phyloP scores from a whole-genome alignment of 345 rosid genomes.

The Camelina neglecta region DNA sequence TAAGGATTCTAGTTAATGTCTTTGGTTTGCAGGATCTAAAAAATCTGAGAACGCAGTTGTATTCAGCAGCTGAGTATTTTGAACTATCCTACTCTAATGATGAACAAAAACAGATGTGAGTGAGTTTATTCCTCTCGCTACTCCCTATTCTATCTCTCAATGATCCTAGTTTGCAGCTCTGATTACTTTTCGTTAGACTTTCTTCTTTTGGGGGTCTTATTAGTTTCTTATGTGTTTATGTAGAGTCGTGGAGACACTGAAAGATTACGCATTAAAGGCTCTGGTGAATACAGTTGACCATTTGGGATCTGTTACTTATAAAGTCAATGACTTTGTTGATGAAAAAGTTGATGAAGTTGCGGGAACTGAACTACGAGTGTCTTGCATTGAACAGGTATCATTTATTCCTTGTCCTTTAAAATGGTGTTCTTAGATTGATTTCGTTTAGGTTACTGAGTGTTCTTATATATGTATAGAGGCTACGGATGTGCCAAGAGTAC shows the following conservation, averaged over 20 bases:
- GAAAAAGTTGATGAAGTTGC: slow-evolving; percentile 88
- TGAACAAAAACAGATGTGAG: slow-evolving; percentile 84
- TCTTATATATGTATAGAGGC: slow-evolving; percentile 56
- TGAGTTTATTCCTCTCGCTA: slow-evolving; percentile 11
- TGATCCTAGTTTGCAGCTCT: neutral
- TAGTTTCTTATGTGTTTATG: slow-evolving; percentile 21
- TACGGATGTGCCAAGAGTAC: slow-evolving; percentile 81
- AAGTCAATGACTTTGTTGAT: slow-evolving; percentile 82
- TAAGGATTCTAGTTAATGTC: neutral
- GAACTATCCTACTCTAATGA: slow-evolving; percentile 83
- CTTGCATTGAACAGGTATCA: slow-evolving; percentile 86
- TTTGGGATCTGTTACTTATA: slow-evolving; percentile 88
- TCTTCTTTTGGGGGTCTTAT: neutral
- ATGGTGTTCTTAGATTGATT: neutral
- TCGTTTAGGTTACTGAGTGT: slow-evolving; percentile 10
- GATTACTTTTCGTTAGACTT: neutral
- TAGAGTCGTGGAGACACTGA: slow-evolving; percentile 91
- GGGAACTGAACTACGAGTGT: slow-evolving; percentile 73
- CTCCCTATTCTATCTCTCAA: neutral
- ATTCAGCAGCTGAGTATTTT: slow-evolving; percentile 95
- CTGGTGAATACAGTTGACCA: slow-evolving; percentile 95
- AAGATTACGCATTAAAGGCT: slow-evolving; percentile 91
- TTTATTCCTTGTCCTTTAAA: neutral
- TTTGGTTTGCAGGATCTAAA: slow-evolving; percentile 71
- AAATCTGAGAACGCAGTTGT: slow-evolving; percentile 81